Base-by-base conservation (phyloP, 345 rosid species). In the Ceriops zippeliana region DNA sequence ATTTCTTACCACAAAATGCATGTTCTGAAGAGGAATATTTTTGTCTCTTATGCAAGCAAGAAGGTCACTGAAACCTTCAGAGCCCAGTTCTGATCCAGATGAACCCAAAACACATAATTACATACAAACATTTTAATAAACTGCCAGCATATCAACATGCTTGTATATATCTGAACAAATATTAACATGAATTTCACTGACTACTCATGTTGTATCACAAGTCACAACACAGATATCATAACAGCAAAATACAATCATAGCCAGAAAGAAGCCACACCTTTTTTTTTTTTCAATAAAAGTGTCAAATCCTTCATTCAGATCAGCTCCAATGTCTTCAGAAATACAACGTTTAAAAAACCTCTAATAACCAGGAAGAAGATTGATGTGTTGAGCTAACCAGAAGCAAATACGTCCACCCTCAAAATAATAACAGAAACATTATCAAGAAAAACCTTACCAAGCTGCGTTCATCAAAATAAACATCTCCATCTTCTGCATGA, bases 1-100 rank as follows among this genome's bases (percentile, higher is more conserved):
- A 70, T 31, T 70, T 42, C 84, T 52, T 86, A 95, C 99, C 93
- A 95, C 98, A 81, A 95, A 91, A 85, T 91, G 97, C 85, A 95
- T 92, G 82, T 92, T 95, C 24, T 92, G 89, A 72, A 92, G 86
- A 6, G 90, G 83, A 72, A 91, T 86, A 30, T 80, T 86, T 81
- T 89, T 90, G 81, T 86, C 88, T 76, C 99, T 85, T 65, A 91
- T 80, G 80, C 98, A 85, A 60, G 80, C 87, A 69, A 95, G 96
- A 73, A 91, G 88, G 75, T 88, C 86, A 13, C 98, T 96, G 73
- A 90, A 95, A 26, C 98, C 98, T 61, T 88, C 78, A 51, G 98
- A 91, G 60, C 97, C 99, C 79, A 90, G 72, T 7, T 91, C 98
- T 95, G 88, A 66, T 75, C 59, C 72, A 80, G 62, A 57, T 47